Conservation (phyloP, 1,284 basidiomycete genomes). For the Austropuccinia psidii region DNA sequence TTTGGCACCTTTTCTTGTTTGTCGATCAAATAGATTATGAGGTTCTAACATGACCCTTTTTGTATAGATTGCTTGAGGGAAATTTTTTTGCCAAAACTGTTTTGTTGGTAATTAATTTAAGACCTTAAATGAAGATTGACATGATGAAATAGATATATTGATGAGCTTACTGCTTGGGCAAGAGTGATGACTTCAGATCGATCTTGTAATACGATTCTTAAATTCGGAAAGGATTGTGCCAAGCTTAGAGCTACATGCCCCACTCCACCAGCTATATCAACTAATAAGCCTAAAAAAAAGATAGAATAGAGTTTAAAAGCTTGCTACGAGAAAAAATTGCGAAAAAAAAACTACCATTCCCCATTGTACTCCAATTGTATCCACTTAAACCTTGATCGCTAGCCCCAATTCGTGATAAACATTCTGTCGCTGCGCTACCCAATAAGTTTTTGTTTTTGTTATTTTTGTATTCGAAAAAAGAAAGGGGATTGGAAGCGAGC, state of each 20-base stretch:
- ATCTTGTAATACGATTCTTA: slow-evolving; percentile 32
- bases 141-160: background rate
- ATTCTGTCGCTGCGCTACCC: slow-evolving; percentile 34
- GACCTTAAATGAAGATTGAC: background rate
- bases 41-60: slow-evolving; percentile 27
- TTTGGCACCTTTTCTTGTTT: slow-evolving; percentile 25
- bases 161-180: slow-evolving; percentile 5
- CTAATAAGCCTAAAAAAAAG: slow-evolving; percentile 19
- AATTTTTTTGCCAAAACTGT: slow-evolving; percentile 36
- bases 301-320: background rate
- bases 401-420: slow-evolving; percentile 26
- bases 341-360: slow-evolving; percentile 7
- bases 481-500: background rate
- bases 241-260: slow-evolving; percentile 35
- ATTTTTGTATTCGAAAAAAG: background rate
- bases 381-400: slow-evolving; percentile 35
- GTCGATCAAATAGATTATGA: slow-evolving; percentile 34
- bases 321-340: background rate
- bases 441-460: background rate
- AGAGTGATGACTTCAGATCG: slow-evolving; percentile 27
- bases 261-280: slow-evolving; percentile 27
- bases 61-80: slow-evolving; percentile 27
- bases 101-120: background rate
- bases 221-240: slow-evolving; percentile 19
- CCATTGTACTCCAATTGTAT: slow-evolving; percentile 31